Percentiles rank a stretch among this genome's conserved stretches.
These are phyloP conservation scores for Cymbopogon citratus DNA, from an alignment of 176 grass and related monocot species.

Conservation along the genomic window DNA sequence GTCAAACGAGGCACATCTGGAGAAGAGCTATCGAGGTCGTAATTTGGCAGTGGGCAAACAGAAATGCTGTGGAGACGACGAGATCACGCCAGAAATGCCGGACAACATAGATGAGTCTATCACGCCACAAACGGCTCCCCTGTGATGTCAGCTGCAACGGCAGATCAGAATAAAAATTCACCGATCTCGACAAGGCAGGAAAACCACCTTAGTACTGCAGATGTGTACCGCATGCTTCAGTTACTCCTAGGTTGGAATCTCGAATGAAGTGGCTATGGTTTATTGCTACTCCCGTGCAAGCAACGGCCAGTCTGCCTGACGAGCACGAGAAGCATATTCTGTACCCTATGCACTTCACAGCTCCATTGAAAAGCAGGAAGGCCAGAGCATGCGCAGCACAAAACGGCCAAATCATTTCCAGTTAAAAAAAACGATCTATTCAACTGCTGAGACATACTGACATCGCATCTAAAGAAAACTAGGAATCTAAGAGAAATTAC, in stretches of 20 bases:
- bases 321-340: not conserved
- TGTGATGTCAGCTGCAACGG: no score
- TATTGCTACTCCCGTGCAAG: not conserved
- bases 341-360: not conserved
- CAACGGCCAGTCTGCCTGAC: not conserved
- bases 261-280: not conserved
- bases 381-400: not conserved
- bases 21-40: no score
- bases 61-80: no score
- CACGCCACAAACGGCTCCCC: not conserved
- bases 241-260: not conserved
- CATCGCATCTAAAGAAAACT: not conserved
- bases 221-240: not conserved
- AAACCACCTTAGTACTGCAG: not conserved
- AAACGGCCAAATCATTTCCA: not conserved
- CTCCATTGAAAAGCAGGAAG: not conserved
- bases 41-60: no score
- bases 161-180: no score
- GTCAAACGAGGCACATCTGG: no score
- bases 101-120: not conserved
- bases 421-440: not conserved
- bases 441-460: not conserved
- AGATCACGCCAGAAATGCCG: not conserved
- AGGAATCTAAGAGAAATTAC: slow-evolving; percentile 8
- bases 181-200: not conserved